Base-by-base conservation (phyloP, 768 basidiomycete genomes). In the Dendrothele bispora region DNA sequence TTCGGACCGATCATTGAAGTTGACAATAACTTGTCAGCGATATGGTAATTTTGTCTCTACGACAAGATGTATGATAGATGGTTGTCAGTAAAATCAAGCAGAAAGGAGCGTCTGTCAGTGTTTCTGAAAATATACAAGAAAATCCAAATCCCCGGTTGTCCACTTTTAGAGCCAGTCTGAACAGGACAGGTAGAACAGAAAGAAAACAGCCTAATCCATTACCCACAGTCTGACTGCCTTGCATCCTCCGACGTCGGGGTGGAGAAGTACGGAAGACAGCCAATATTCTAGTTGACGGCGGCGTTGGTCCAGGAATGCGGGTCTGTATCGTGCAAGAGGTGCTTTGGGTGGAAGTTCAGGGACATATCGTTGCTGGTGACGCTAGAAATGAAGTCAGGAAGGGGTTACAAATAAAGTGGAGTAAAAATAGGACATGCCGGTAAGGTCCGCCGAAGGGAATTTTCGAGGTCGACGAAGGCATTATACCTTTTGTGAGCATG, bases 271-370 rank as follows among this genome's bases (percentile, higher is more conserved):
- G 0, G 76, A 63, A 0, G 79, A 74, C 2, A 89, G 79, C 83
- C 84, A 89, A 48, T 79, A 76, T 59, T 88, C 78, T 3, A 88
- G 69, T 11, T 72, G 71, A 28, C 77, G 72, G 7, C 84, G 71
- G 10, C 86, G 72, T 11, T 72, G 72, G 40, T 88, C 84, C 3
- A 88, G 76, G 63, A 89, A 88, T 1, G 76, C 78, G 0, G 82
- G 77, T 10, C 87, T 70, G 57, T 84, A 88, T 20, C 82, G 79
- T 1, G 85, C 74, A 1, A 88, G 67, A 0, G 86, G 80, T 0
- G 79, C 74, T 65, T 88, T 89, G 0, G 87, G 84, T 0, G 86
- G 87, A 4, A 89, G 73, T 2, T 67, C 39, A 2, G 86, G 86
- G 14, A 89, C 63, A 41, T 72, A 71, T 17, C 69, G 63, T 12